Evolutionary conservation across 352 stramenopile genomes (phyloP).

Genomic region (Thraustochytrium sp.): DNA sequence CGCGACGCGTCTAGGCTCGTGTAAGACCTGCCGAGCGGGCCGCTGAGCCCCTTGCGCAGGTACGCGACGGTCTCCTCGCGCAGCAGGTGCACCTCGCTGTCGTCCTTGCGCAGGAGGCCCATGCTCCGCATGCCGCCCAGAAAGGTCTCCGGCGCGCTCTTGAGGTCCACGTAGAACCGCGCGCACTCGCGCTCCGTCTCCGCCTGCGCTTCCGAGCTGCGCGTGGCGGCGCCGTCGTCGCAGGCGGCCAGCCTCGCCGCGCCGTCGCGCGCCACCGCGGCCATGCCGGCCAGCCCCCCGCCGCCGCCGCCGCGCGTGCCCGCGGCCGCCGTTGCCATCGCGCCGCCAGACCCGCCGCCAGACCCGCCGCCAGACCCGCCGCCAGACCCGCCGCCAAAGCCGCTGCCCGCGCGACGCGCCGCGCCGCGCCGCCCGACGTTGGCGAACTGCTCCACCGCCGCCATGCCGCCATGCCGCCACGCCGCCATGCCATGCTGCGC

Average conservation of each 20-base stretch:
- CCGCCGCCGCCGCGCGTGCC: too few species aligned
- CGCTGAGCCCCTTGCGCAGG: conserved; percentile 63
- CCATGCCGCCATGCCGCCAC: background rate
- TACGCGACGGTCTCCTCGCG: conserved; percentile 72
- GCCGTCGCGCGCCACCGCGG: background rate
- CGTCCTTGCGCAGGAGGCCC: conserved; percentile 65
- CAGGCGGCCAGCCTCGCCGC: background rate
- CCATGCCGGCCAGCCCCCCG: background rate
- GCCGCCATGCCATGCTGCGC: background rate
- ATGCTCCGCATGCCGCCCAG: conserved; percentile 68
- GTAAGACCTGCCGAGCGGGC: conserved; percentile 66
- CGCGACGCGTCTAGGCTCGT: conserved; percentile 85
- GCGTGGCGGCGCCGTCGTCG: conserved; percentile 45
- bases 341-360: too few species aligned
- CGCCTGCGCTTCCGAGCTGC: conserved; percentile 58
- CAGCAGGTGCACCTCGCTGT: conserved; percentile 65
- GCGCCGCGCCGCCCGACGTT: too few species aligned
- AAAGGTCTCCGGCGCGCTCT: conserved; percentile 54
- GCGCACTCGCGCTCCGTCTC: conserved; percentile 77
- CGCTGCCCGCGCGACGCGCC: too few species aligned
- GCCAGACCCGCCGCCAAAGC: too few species aligned
- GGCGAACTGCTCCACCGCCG: background rate
- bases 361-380: too few species aligned
- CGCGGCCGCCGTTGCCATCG: background rate
- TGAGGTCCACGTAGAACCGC: conserved; percentile 83